Base-by-base conservation (phyloP, 2,329 filamentous ascomycete species). In the Xylaria arbuscula region DNA sequence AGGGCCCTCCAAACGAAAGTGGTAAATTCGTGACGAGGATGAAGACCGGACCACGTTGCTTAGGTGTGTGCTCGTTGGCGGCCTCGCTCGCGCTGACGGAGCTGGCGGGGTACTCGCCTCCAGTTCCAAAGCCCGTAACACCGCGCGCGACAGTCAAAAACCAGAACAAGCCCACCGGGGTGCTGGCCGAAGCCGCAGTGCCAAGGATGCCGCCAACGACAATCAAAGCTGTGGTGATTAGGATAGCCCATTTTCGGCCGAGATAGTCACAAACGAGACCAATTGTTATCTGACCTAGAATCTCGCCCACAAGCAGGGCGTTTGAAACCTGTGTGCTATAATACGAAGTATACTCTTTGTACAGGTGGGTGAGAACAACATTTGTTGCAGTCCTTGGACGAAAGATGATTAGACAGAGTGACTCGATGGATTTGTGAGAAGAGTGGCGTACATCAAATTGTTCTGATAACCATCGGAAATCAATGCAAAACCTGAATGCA, bases 381-480 rank as follows among this genome's bases (percentile, higher is more conserved):
- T 68, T 68, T 4, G 66, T 68, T 24, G 61, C 66, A 36, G 55
- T 61, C 66, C 66, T 68, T 22, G 15, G 24, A 17, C 32, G 32
- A 40, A 28, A 5, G 1, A 10, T 42, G 17, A 22, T 66, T 56
- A 62, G 57, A 13, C n/a, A 45, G 7, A 15, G 38, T 34, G 3
- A 2, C 22, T 15, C 17, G 13, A n/a, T 38, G 34, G 13, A 11
- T 17, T 60, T 36, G 5, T 53, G 15, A 53, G 19, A 7, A n/a
- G 28, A 36, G 22, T 22, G 40, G 19, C 61, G 3, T 61, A 68
- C 66, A 68, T 68, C 42, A 68, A 56, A 32, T 64, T 68, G 24
- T 68, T 68, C 38, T 68, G 66, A 59, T 68, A 68, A 22, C 66
- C 66, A 65, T 68, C 66, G 8, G 66, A 68, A 32, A 68, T 65